Conservation (phyloP, 2,329 filamentous ascomycete species). For the Scedosporium boydii region DNA sequence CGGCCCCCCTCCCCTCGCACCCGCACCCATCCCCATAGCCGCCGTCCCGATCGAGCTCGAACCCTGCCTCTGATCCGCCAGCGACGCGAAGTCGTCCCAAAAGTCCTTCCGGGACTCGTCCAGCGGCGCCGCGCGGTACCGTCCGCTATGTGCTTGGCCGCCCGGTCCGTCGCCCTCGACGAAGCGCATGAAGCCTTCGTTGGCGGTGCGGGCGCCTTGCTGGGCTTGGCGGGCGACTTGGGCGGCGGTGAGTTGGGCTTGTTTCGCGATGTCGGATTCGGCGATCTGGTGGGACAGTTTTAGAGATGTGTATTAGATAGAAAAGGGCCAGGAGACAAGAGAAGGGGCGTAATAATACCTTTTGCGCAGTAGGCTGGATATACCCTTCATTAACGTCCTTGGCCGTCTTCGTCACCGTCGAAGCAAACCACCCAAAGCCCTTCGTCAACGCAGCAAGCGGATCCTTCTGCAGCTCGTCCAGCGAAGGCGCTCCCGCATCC, state of each 20-base stretch:
- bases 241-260: slow-evolving; percentile 51
- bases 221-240: slow-evolving; percentile 58
- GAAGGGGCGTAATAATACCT: slow-evolving; percentile 29
- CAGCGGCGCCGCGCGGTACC: slow-evolving; percentile 29
- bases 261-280: slow-evolving; percentile 66
- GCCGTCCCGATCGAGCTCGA: slow-evolving; percentile 47
- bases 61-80: slow-evolving; percentile 42
- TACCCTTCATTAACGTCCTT: slow-evolving; percentile 86
- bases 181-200: slow-evolving; percentile 74
- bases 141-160: slow-evolving; percentile 1
- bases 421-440: slow-evolving; percentile 89
- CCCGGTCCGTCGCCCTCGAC: slow-evolving; percentile 61
- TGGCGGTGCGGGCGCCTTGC: slow-evolving; percentile 63
- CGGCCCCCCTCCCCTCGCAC: slow-evolving; percentile 20
- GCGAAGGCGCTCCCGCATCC: slow-evolving; percentile 36
- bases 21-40: slow-evolving; percentile 47
- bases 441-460: slow-evolving; percentile 82
- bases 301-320: background rate
- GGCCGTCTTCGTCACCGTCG: slow-evolving; percentile 78
- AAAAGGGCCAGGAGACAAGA: slow-evolving; percentile 7
- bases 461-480: slow-evolving; percentile 89
- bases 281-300: slow-evolving; percentile 48
- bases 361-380: slow-evolving; percentile 85
- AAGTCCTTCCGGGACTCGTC: slow-evolving; percentile 69
- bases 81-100: slow-evolving; percentile 80